A percentile compares a stretch with the other conserved stretches of the same genome.
These are phyloP conservation scores for Talaromyces nanjingensis DNA, from an alignment of 495 filamentous ascomycete genomes.

Conservation along the genomic window DNA sequence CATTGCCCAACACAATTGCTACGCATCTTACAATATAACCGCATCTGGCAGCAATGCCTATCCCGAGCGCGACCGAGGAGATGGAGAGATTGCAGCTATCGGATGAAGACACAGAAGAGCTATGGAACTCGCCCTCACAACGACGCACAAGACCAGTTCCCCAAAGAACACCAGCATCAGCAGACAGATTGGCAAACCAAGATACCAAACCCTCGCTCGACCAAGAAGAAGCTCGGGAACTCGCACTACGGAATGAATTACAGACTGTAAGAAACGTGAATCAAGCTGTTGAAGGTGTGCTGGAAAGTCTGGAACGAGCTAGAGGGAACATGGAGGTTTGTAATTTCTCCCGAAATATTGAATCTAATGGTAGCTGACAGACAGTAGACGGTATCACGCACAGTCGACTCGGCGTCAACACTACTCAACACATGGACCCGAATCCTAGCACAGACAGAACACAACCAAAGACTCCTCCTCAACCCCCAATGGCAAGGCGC, in stretches of 20 bases:
- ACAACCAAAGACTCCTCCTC: conserved; percentile 88
- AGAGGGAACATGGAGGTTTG: conserved; percentile 86
- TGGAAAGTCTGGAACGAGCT: conserved; percentile 72
- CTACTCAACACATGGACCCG: conserved; percentile 95
- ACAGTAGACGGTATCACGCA: conserved; percentile 72
- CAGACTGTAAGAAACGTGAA: conserved; percentile 79
- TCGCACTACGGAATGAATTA: conserved; percentile 68
- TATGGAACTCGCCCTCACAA: conserved; percentile 67
- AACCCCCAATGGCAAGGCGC: conserved; percentile 87
- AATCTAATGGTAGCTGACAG: neutral
- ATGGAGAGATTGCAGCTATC: conserved; percentile 47
- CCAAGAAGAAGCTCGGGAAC: conserved; percentile 64
- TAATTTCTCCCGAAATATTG: conserved; percentile 5
- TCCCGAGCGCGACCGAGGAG: conserved; percentile 34
- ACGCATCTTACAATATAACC: neutral
- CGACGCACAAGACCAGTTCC: conserved; percentile 20
- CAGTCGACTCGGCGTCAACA: conserved; percentile 80
- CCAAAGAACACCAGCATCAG: conserved; percentile 14
- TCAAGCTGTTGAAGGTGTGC: conserved; percentile 72
- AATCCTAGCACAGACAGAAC: conserved; percentile 92
- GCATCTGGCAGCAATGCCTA: conserved; percentile 15
- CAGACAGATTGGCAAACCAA: conserved; percentile 33
- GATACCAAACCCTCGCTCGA: conserved; percentile 53
- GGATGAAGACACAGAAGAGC: conserved; percentile 55
- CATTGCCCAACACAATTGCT: neutral